Conservation (phyloP, 2,329 filamentous ascomycete species). For the Fusarium caatingaense region DNA sequence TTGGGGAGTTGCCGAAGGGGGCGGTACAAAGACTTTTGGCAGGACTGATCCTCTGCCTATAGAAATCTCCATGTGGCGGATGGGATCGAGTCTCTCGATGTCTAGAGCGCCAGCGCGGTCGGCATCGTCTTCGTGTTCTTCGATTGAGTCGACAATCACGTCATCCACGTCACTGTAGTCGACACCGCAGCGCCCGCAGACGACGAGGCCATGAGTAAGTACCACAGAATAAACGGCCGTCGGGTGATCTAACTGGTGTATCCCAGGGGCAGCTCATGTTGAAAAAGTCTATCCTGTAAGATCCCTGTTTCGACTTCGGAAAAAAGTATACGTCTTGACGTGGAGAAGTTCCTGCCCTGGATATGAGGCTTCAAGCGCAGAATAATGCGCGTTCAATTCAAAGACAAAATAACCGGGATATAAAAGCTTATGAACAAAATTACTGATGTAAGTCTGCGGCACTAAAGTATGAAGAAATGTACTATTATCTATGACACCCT, state of each 20-base stretch:
- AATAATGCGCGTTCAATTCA: not conserved
- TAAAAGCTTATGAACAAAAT: too few relatives aligned
- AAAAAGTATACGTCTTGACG: accelerated
- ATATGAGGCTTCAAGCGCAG: not conserved
- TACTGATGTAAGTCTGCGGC: too few relatives aligned
- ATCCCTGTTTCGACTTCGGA: not conserved
- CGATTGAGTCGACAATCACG: not conserved
- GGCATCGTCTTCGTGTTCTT: not conserved
- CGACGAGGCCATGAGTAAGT: not conserved
- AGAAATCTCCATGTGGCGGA: not conserved
- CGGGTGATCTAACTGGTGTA: accelerated
- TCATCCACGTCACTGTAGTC: not conserved
- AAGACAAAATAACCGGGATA: too few relatives aligned
- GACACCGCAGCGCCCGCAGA: not conserved
- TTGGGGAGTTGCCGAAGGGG: too few relatives aligned
- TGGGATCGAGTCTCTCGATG: not conserved
- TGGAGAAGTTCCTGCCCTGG: not conserved
- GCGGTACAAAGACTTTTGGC: too few relatives aligned
- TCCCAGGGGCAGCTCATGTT: not conserved
- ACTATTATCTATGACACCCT: too few relatives aligned
- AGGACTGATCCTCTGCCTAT: too few relatives aligned
- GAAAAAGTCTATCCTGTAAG: not conserved
- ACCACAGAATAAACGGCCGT: not conserved
- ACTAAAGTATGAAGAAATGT: too few relatives aligned
- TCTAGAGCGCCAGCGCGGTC: not conserved